phyloP scores from a whole-genome alignment of 768 basidiomycete species.

The Mycena kentingensis region DNA sequence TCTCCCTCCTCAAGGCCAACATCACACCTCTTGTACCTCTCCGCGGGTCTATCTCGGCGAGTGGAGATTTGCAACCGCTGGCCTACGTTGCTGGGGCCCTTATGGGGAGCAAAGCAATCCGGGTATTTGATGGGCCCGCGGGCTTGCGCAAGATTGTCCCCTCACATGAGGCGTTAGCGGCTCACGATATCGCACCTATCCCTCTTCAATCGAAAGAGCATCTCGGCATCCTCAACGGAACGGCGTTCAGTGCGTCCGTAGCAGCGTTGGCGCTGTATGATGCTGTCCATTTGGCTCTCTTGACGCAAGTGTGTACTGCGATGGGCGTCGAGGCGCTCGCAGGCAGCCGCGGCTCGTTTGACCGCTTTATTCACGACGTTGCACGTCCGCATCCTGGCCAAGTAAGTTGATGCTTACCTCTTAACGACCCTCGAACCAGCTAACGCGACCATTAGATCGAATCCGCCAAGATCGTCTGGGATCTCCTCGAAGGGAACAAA shows the following conservation, averaged over 20 bases:
- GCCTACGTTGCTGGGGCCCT: constrained; percentile 83
- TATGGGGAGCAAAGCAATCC: constrained; percentile 78
- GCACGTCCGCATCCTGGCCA: constrained; percentile 87
- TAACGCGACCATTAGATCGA: constrained; percentile 51
- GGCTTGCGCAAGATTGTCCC: constrained; percentile 53
- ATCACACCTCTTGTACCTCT: constrained; percentile 82
- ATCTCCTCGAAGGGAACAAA: constrained; percentile 66
- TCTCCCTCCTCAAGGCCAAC: constrained; percentile 65
- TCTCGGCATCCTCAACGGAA: constrained; percentile 81
- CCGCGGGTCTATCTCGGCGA: constrained; percentile 81
- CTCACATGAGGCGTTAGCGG: constrained; percentile 56
- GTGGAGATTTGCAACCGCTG: constrained; percentile 79
- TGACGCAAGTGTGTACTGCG: constrained; percentile 76
- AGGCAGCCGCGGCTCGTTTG: constrained; percentile 71
- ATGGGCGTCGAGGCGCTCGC: constrained; percentile 82
- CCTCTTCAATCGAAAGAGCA: constrained; percentile 75
- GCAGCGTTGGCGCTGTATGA: constrained; percentile 74
- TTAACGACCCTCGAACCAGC: not conserved
- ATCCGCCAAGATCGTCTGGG: constrained; percentile 66
- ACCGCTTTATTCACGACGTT: constrained; percentile 74
- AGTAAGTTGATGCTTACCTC: constrained; percentile 30
- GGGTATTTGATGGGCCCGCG: constrained; percentile 60
- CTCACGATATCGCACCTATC: constrained; percentile 64
- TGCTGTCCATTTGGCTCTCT: constrained; percentile 64
- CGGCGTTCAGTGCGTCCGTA: constrained; percentile 82